phyloP scores from a whole-genome alignment of 805 yeast species.

The Wickerhamomyces bisporus region DNA sequence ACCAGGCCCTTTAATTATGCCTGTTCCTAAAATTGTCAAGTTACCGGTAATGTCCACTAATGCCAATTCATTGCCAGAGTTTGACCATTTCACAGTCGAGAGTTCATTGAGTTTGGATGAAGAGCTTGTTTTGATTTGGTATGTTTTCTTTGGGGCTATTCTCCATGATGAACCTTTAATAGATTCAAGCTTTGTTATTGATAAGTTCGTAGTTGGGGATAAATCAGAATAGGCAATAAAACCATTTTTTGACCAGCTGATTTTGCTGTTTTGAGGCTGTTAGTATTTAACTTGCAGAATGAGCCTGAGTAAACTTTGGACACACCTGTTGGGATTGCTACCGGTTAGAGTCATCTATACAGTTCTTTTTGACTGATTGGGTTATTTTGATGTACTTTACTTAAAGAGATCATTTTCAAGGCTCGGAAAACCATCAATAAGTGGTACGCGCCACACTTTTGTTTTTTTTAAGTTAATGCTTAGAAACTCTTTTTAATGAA shows the following conservation, averaged over 20 bases:
- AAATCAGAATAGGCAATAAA: constrained; percentile 66
- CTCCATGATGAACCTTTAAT: constrained; percentile 77
- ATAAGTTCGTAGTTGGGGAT: constrained; percentile 28
- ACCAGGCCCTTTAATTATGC: constrained; percentile 37
- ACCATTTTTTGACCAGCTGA: constrained; percentile 76
- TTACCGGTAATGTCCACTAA: constrained; percentile 70
- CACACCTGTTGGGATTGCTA: not conserved
- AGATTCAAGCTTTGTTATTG: constrained; percentile 42
- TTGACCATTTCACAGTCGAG: constrained; percentile 63
- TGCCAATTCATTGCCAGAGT: constrained; percentile 76
- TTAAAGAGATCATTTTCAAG: too few species aligned
- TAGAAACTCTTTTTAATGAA: too few species aligned
- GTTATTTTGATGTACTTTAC: too few species aligned
- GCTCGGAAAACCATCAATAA: too few species aligned
- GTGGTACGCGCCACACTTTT: too few species aligned
- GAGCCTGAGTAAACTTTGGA: too few species aligned
- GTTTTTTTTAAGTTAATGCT: too few species aligned
- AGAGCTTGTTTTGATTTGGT: constrained; percentile 20
- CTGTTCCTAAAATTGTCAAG: constrained; percentile 49
- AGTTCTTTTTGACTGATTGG: too few species aligned
- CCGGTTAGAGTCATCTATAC: too few species aligned
- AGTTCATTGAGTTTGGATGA: constrained; percentile 30
- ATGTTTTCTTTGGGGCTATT: constrained; percentile 30
- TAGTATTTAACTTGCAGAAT: not conserved
- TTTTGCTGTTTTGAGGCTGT: constrained; percentile 5